Evolutionary conservation across 768 basidiomycete genomes (phyloP).

Genomic region (Russula olivacea): DNA sequence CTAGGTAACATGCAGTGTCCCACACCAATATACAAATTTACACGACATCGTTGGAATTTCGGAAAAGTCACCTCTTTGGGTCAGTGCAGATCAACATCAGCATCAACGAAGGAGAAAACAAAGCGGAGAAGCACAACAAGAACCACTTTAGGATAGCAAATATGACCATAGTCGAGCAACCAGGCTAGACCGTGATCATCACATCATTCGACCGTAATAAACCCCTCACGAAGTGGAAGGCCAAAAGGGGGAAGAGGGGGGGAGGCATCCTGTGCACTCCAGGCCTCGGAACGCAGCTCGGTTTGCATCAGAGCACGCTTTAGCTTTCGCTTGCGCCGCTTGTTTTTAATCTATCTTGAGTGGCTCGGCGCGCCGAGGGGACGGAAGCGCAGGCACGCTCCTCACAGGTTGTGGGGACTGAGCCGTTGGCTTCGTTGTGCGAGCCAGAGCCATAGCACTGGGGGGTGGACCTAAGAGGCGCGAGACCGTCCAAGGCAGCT

Average conservation of each 20-base stretch:
- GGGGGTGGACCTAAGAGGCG: conserved; percentile 80
- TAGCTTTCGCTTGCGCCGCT: not conserved
- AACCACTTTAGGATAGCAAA: conserved; percentile 5
- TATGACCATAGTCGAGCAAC: conserved; percentile 13
- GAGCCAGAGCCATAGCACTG: conserved; percentile 44
- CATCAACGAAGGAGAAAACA: not conserved
- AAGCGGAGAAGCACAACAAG: not conserved
- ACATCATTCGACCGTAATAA: conserved; percentile 2
- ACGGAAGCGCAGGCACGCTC: conserved; percentile 14
- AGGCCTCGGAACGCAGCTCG: conserved; percentile 2
- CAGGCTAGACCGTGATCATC: conserved; percentile 9
- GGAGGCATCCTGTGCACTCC: not conserved
- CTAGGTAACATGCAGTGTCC: conserved; percentile 1
- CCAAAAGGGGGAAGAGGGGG: not conserved
- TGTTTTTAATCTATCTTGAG: conserved; percentile 18
- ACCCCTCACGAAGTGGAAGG: not conserved
- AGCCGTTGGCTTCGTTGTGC: not conserved
- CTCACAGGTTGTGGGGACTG: conserved; percentile 3
- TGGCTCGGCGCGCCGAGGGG: conserved; percentile 19
- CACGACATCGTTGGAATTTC: conserved; percentile 7
- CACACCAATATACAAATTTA: not conserved
- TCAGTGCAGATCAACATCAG: conserved; percentile 16
- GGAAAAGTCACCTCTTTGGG: not conserved
- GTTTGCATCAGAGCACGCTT: not conserved
- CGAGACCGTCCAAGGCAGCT: conserved; percentile 76